Base-by-base conservation (phyloP, 805 yeast species). In the Starmera dryadoides region DNA sequence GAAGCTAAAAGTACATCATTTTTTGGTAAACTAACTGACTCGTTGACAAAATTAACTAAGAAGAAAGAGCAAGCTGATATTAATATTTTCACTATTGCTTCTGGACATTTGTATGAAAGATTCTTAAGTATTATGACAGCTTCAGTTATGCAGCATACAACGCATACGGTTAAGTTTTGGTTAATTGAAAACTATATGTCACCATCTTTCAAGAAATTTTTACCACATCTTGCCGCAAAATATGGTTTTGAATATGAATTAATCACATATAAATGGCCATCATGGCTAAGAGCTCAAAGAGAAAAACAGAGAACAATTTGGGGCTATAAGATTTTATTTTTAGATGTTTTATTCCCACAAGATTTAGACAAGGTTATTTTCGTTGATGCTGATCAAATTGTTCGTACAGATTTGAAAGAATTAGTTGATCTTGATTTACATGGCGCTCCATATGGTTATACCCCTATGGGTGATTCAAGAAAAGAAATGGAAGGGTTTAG, bases 191-290 rank as follows among this genome's bases (percentile, higher is more conserved):
- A 85, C 57, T 86, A 77, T 53, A 66, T 86, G 68, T 81, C 94
- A 19, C 80, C 88, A 30, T 63, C 75, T 3, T 78, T 89, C 52
- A 79, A 74, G 53, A 53, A 62, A 22, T 71, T 77, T 36, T 53
- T 86, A n/a, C 84, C 86, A 0, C 46, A 52, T 14, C 52, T 86
- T 40, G 80, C 94, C 0, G 57, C 63, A 15, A 54, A 71, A 39
- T 75, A 73, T 52, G 76, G 77, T 1, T 83, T 86, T 52, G 72
- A 81, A 36, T 85, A 80, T 52, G 91, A 87, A 50, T 60, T 87
- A 34, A 68, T 93, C n/a, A 76, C 83, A 1, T 91, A 85, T 58
- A 81, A 83, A 45, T 91, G 98, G 98, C 98, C 98, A 12, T 58
- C 67, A 9, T 91, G 97, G 95, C 65, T 91, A 17, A 71, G 89